phyloP scores from a whole-genome alignment of 805 yeast species.

The Blastobotrys terrestris region DNA sequence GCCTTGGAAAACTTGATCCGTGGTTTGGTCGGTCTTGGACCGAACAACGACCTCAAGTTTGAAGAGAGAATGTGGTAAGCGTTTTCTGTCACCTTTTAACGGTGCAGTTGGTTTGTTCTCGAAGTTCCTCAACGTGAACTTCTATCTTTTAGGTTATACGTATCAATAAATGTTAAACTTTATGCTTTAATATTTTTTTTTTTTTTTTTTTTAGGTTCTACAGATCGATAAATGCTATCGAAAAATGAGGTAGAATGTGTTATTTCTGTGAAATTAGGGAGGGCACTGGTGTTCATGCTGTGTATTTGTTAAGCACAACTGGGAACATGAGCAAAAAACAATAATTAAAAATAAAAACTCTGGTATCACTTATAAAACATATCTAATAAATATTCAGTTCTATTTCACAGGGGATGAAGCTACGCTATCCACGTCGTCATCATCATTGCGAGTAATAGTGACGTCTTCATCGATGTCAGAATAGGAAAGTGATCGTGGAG shows the following conservation, averaged over 20 bases:
- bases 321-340: neutral
- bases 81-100: neutral
- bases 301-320: too few species aligned
- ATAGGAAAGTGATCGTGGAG: conserved; percentile 3
- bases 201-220: neutral
- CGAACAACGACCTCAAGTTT: conserved; percentile 85
- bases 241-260: too few species aligned
- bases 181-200: too few species aligned
- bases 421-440: conserved; percentile 1
- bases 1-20: conserved; percentile 89
- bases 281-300: too few species aligned
- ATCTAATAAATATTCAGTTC: neutral
- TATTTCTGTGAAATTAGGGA: too few species aligned
- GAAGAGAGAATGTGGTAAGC: conserved; percentile 67
- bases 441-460: conserved; percentile 3
- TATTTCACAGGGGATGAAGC: conserved; percentile 2
- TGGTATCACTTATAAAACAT: neutral
- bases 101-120: neutral
- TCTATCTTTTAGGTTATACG: neutral
- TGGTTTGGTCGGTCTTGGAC: conserved; percentile 82
- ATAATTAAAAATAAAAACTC: too few species aligned
- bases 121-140: neutral
- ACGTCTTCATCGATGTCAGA: conserved; percentile 6
- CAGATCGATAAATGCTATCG: too few species aligned
- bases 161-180: too few species aligned